Evolutionary conservation across 805 yeast species (phyloP), one percentile per base, ranked within the genome.

Genomic region (Priceomyces fermenticarens): DNA sequence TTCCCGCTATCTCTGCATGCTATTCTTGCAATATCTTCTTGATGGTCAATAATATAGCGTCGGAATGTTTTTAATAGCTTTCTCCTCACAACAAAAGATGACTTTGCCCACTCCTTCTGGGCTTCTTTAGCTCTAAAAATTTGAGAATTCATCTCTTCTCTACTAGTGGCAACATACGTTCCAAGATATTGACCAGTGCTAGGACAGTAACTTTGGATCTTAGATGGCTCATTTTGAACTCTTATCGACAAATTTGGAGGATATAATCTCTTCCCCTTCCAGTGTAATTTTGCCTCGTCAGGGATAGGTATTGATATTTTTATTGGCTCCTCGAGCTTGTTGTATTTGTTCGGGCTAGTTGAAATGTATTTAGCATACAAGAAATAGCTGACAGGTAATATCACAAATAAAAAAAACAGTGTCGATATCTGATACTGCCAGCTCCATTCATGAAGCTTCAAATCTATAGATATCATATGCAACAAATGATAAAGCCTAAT

Each of bases 1-100:
- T 93, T 93, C 25, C 99, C 99, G 13, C 96, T 85, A 57, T 93
- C 99, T 49, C 99, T 74, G 60, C 98, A 93, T 0, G 98, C 97
- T 7, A 93, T 85, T 35, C 95, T 73, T 3, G 96, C 96, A 36
- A 93, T 78, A 38, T 81, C 79, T 41, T 84, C 90, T 61, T 93
- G 99, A 60, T 93, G 82, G 36, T 81, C 82, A 39, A 85, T 60
- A 40, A 93, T 78, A 60, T 75, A 90, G 43, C 83, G 77, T 47
- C 78, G 75, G 40, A 93, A 70, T 1, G 97, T 83, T 33, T 75
- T 68, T 45, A 93, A 68, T 15, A 91, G 80, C 51, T 76, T 78
- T 47, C 88, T 73, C 51, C 97, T 77, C 48, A 83, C 72, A 25
- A 75, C 74, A 48, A 86, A 78, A 2, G 82, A 54, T 2, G 93